These are phyloP conservation scores for Jaltomata sinuosa DNA, from an alignment of 257 asterid species.

Conservation along the genomic window DNA sequence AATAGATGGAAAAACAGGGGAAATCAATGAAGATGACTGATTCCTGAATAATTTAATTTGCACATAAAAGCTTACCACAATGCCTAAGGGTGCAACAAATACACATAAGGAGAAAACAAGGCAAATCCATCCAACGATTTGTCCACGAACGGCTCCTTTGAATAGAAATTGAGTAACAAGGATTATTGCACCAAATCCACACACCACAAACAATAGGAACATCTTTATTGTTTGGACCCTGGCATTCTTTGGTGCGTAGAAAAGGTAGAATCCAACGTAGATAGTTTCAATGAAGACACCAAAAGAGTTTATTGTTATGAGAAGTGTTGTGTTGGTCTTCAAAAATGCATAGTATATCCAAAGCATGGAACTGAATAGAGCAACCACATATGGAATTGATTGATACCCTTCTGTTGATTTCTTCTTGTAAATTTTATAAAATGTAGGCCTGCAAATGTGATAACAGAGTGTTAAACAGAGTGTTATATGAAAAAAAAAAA, in stretches of 20 bases:
- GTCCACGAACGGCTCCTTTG: constrained; percentile 22
- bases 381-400: constrained; percentile 43
- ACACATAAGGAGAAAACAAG: constrained; percentile 58
- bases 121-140: constrained; percentile 59
- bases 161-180: constrained; percentile 27
- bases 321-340: constrained; percentile 50
- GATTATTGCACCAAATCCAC: constrained; percentile 41
- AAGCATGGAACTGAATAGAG: constrained; percentile 54
- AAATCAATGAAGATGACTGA: not conserved
- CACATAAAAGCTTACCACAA: constrained; percentile 12
- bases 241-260: constrained; percentile 32
- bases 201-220: constrained; percentile 13
- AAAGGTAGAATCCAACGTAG: constrained; percentile 41
- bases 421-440: constrained; percentile 43
- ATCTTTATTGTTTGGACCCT: constrained; percentile 40
- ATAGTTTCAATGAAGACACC: constrained; percentile 46
- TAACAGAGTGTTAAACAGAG: not conserved
- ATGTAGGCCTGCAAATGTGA: constrained; percentile 38
- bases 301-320: constrained; percentile 53
- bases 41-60: not conserved
- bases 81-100: constrained; percentile 58
- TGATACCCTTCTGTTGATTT: constrained; percentile 57
- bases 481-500: not conserved
- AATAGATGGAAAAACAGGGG: not conserved
- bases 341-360: constrained; percentile 70